Conservation (phyloP, 2,329 filamentous ascomycete species). For the Pyrenophora graminea region DNA sequence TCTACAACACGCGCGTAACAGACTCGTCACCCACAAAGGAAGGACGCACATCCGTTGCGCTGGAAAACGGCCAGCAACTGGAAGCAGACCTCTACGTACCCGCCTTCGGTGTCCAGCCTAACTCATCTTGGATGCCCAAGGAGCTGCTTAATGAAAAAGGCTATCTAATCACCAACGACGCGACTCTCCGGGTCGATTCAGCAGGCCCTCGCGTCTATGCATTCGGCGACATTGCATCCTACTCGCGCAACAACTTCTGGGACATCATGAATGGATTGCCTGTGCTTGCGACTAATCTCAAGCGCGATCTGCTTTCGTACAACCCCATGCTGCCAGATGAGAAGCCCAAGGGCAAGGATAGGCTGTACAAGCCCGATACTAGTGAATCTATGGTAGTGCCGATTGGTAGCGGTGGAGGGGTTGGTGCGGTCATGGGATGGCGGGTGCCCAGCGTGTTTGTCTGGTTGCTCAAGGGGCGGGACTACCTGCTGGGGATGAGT, state of each 20-base stretch:
- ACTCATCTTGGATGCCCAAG: slow-evolving; percentile 57
- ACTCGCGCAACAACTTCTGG: slow-evolving; percentile 49
- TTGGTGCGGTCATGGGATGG: slow-evolving; percentile 46
- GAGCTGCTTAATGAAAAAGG: slow-evolving; percentile 52
- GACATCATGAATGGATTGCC: slow-evolving; percentile 49
- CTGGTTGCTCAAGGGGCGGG: slow-evolving; percentile 48
- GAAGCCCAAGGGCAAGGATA: slow-evolving; percentile 34
- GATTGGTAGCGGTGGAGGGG: slow-evolving; percentile 39
- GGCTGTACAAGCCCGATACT: slow-evolving; percentile 24
- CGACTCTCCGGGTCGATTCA: slow-evolving; percentile 52
- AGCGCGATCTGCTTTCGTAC: slow-evolving; percentile 50
- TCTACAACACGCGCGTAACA: slow-evolving; percentile 47
- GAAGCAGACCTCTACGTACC: slow-evolving; percentile 59
- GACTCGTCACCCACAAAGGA: slow-evolving; percentile 27
- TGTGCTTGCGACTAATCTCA: slow-evolving; percentile 51
- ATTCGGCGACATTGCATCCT: slow-evolving; percentile 53
- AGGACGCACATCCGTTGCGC: slow-evolving; percentile 47
- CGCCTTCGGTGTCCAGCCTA: slow-evolving; percentile 57
- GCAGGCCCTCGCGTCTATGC: slow-evolving; percentile 54
- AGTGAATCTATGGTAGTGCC: slow-evolving; percentile 39
- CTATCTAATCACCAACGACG: slow-evolving; percentile 54
- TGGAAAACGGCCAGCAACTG: slow-evolving; percentile 52
- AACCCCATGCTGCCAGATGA: slow-evolving; percentile 19
- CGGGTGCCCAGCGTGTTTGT: slow-evolving; percentile 46
- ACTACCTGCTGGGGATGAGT: slow-evolving; percentile 42